Conservation (phyloP, 345 rosid species). For the Citrus glauca region DNA sequence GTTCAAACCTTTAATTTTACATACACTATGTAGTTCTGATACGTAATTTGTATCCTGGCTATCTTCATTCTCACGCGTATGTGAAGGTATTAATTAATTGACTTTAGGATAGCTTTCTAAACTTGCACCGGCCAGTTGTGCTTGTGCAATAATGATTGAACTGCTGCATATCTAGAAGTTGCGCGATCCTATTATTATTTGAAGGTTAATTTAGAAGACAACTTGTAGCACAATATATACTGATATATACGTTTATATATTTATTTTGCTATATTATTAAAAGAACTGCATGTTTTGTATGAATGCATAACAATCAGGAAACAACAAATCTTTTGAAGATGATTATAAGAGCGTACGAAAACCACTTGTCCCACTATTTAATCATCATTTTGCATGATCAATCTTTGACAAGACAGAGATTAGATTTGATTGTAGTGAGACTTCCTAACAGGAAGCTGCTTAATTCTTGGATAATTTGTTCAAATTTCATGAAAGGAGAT, state of each 20-base stretch:
- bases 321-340: not conserved
- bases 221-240: not conserved
- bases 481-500: slow-evolving; percentile 1
- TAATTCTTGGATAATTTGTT: not conserved
- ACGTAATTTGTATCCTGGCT: no score
- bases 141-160: not conserved
- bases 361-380: not conserved
- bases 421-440: slow-evolving; percentile 22
- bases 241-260: not conserved
- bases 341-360: not conserved
- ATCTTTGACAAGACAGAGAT: slow-evolving; percentile 24
- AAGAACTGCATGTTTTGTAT: not conserved
- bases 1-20: no score
- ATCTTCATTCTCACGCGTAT: no score
- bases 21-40: no score
- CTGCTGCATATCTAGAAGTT: not conserved
- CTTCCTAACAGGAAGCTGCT: slow-evolving; percentile 8
- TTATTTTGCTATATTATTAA: not conserved
- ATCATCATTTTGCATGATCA: slow-evolving; percentile 1
- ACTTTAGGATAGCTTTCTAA: not conserved
- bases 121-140: not conserved
- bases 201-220: not conserved
- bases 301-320: not conserved
- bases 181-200: not conserved
- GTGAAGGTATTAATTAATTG: no score